Evolutionary conservation across 2,329 filamentous ascomycete species (phyloP), one percentile per base, ranked within the genome.

Genomic region (Trichoderma brevicompactum): DNA sequence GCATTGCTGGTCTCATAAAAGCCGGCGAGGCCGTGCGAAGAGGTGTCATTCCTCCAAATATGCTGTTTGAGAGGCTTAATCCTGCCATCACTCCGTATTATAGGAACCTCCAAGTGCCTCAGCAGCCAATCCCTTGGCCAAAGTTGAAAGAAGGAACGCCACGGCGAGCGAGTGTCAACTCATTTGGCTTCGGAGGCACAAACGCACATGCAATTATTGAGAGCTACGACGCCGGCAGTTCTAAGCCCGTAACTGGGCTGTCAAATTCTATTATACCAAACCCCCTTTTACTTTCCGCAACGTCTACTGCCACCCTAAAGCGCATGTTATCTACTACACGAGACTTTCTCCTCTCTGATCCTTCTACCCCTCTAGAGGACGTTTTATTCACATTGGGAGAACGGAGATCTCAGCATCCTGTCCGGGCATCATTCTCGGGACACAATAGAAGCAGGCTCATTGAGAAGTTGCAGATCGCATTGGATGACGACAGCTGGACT

Each of bases 151-250:
- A 48, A 1, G 68, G 65, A 7, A 36, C 56, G 0, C 62, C 59
- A 4, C 59, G 64, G 2, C 68, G 73, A 1, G 72, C 67, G 1
- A 73, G 70, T 53, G 68, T 76, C 40, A 75, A 76, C 64, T 71
- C 71, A 13, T 75, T 70, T 46, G 81, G 81, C 0, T 81, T 79
- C 53, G 80, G 78, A 17, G 79, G 76, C 32, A 78, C 80, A n/a
- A 82, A 82, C 66, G 78, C 76, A 1, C 80, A 82, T 64, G 74
- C 75, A 0, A 78, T 83, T 9, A 66, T 80, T 7, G 76, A 77
- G 66, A 43, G 53, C 12, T 68, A 68, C 48, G 34, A 19, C 6
- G 48, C 36, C 10, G 6, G 58, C 6, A 28, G 12, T 41, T 46
- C 28, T 8, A 59, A 71, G 5, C 38, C 34, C 3, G 19, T 6